Evolutionary conservation across 139 green algal genomes (phyloP), one percentile per base, ranked within the genome.

Genomic region (Chlorella vulgaris): DNA sequence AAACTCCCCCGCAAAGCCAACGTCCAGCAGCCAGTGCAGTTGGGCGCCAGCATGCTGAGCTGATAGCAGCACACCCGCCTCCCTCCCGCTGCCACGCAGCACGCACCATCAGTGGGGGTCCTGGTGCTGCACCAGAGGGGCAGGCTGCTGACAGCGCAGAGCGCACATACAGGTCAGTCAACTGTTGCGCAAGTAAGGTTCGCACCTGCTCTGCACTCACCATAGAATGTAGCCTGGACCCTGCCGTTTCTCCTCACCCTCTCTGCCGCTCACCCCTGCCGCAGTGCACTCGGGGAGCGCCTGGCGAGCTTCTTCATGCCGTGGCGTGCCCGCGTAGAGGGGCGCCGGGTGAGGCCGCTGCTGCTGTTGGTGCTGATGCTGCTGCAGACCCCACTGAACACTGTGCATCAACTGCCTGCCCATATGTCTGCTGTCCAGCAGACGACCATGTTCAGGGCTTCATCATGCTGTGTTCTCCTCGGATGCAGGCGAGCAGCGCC

Each of bases 291-390:
- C 39, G 65, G 51, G 5, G 24, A 70, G 74, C 74, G 74, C 1
- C 15, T 81, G 10, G 58, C 74, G 38, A 60, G 31, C 58, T 58
- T 58, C 18, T 81, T 81, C 74, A 31, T 83, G 66, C 78, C 65
- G 38, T 83, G 77, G 61, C 43, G 50, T 21, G 28, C 62, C 18
- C 43, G 33, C n/a, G 35, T 63, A 18, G 18, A 33, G 3, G 26
- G 26, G 2, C 39, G 26, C 7, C 8, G 50, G n/a, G 65, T 79
- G 50, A 28, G 47, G 47, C 47, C 10, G 47, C 47, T 10, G 47
- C 47, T 58, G 47, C 13, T 24, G 47, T 58, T 58, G 15, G 50
- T 19, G 28, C 8, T 55, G 15, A 15, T 10, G 47, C 7, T 40
- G 38, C 36, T 24, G 66, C 66, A 2, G 2, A 26, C 31, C 31